phyloP scores from a whole-genome alignment of 2,329 filamentous ascomycete species.

The Drechslerella coelobrocha region DNA sequence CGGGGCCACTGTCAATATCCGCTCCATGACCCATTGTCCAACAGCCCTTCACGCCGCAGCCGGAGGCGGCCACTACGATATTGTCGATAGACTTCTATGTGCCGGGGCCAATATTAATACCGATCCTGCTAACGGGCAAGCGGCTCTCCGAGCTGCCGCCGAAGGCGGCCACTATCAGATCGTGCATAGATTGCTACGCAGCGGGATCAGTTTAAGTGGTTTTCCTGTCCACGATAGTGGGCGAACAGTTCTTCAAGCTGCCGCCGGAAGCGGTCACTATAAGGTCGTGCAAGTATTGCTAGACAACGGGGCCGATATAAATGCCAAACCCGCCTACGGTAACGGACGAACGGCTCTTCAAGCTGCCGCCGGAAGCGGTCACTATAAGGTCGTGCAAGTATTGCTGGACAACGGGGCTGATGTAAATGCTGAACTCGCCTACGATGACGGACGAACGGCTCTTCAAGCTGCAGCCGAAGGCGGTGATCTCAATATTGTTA shows the following conservation, averaged over 20 bases:
- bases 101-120: not conserved
- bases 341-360: constrained; percentile 5
- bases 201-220: not conserved
- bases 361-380: not conserved
- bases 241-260: constrained; percentile 6
- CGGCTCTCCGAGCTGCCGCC: no score
- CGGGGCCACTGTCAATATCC: constrained; percentile 11
- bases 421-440: no score
- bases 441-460: no score
- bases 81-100: constrained; percentile 1
- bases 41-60: constrained; percentile 14
- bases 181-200: not conserved
- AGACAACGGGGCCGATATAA: not conserved
- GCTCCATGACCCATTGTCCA: not conserved
- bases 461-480: no score
- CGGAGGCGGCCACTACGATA: not conserved
- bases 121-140: not conserved
- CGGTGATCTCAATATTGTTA: constrained; percentile 2
- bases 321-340: not conserved
- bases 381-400: no score
- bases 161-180: no score
- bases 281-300: not conserved
- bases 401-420: no score
- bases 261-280: not conserved
- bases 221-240: not conserved